Evolutionary conservation across 257 asterid species (phyloP).

Genomic region (Nyctanthes arbortristis): DNA sequence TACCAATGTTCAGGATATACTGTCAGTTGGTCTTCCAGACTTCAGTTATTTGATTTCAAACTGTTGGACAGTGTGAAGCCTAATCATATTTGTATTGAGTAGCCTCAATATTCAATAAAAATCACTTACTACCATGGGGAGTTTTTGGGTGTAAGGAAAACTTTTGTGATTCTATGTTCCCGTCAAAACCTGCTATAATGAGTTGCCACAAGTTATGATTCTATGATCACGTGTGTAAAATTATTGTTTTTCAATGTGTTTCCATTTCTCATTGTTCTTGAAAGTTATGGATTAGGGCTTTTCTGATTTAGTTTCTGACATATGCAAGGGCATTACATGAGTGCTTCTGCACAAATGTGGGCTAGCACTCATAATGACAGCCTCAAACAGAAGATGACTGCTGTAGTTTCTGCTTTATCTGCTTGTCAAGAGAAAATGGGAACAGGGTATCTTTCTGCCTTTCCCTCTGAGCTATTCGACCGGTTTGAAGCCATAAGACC

Average conservation of each 20-base stretch:
- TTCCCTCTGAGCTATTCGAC: conserved; percentile 70
- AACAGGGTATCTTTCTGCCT: conserved; percentile 86
- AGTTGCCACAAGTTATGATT: too few relatives aligned
- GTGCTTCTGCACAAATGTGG: conserved; percentile 91
- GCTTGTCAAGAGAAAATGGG: conserved; percentile 69
- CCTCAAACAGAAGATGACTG: conserved; percentile 55
- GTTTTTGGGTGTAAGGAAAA: not conserved
- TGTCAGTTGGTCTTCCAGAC: too few relatives aligned
- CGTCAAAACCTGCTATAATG: too few relatives aligned
- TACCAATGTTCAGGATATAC: not conserved
- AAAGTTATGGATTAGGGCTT: too few relatives aligned
- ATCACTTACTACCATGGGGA: too few relatives aligned
- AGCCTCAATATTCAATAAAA: too few relatives aligned
- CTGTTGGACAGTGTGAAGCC: not conserved
- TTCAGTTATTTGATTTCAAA: too few relatives aligned
- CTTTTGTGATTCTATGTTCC: too few relatives aligned
- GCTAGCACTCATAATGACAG: conserved; percentile 78
- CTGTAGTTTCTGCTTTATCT: conserved; percentile 55
- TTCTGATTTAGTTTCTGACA: too few relatives aligned
- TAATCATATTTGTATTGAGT: not conserved
- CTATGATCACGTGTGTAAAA: too few relatives aligned
- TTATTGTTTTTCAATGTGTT: too few relatives aligned
- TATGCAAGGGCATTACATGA: conserved; percentile 77
- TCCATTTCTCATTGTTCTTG: too few relatives aligned
- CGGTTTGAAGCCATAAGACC: conserved; percentile 63